Evolutionary conservation across 768 basidiomycete genomes (phyloP), one percentile per base, ranked within the genome.

Genomic region (Mycena sanguinolenta): DNA sequence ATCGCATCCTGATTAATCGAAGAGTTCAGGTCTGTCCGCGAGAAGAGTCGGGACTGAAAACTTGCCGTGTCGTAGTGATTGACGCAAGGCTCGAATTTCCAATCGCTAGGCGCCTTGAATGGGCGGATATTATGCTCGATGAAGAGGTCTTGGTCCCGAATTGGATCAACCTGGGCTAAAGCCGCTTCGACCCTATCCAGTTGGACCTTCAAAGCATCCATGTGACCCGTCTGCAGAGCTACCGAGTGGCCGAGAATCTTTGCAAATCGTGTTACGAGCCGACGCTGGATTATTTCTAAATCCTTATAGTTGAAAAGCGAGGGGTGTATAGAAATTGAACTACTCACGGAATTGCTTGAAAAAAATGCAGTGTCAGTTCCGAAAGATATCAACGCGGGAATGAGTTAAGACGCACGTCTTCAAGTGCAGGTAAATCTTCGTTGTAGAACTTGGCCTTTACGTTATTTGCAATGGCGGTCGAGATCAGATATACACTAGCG

Each of bases 31-130:
- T 39, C 49, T 58, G 71, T 58, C 70, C 53, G 69, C 60, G 30
- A 57, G 38, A 50, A 49, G 50, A 30, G 53, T 58, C 49, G 49
- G 58, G 55, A 30, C 27, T 19, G 23, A 46, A 30, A 10, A 79
- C 89, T 71, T 77, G 89, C 94, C 54, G 89, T 92, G 75, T 96
- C 95, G 77, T 96, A 95, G 73, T 92, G 89, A 62, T 81, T 87
- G 9, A 85, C 71, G 70, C 91, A 93, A 17, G 94, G 92, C 76
- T 95, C 94, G 74, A 95, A 96, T 50, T 70, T 79, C 91, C 89
- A 94, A 75, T 94, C 90, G 14, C 74, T 75, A 12, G 95, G 93
- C 14, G 86, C 79, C 34, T 80, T 82, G 77, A 95, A 95, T 3
- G 88, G 84, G 38, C 91, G 84, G 39, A 89, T 78, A 76, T 96